Evolutionary conservation across 2,329 filamentous ascomycete species (phyloP).

Genomic region (Cordyceps cateniannulata): DNA sequence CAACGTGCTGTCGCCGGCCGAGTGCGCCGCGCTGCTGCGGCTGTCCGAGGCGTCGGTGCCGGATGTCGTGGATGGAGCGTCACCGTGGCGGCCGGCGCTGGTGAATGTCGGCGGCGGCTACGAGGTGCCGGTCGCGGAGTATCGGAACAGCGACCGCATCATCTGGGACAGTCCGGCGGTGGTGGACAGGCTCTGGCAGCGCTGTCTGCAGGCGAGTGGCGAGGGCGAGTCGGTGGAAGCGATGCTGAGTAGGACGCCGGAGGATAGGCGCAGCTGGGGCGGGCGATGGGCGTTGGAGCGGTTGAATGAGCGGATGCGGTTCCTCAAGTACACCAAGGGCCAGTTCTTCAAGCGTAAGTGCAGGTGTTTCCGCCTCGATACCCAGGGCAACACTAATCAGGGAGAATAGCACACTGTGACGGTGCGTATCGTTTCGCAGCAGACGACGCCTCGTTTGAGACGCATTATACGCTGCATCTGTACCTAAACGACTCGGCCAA

Average conservation of each 20-base stretch:
- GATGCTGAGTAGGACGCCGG: conserved; percentile 29
- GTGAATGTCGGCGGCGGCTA: conserved; percentile 58
- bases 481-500: conserved; percentile 31
- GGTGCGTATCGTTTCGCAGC: conserved; percentile 50
- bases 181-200: conserved; percentile 55
- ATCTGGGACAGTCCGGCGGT: conserved; percentile 64
- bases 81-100: conserved; percentile 60
- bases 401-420: conserved; percentile 55
- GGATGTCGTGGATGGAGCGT: conserved; percentile 1
- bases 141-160: conserved; percentile 67
- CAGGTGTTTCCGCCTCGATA: background rate
- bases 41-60: conserved; percentile 47
- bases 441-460: conserved; percentile 37
- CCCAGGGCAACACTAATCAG: background rate
- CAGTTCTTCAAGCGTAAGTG: conserved; percentile 58
- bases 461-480: conserved; percentile 50
- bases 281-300: conserved; percentile 39
- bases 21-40: conserved; percentile 51
- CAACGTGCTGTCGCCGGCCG: conserved; percentile 45
- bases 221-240: conserved; percentile 25
- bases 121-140: conserved; percentile 48
- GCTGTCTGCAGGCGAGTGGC: conserved; percentile 40
- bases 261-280: conserved; percentile 17
- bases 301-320: conserved; percentile 68
- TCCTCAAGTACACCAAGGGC: conserved; percentile 64